Percentiles rank a stretch among this genome's conserved stretches.
These are phyloP conservation scores for Pseudopediastrum boryanum DNA, from an alignment of 139 green algal species.

Conservation along the genomic window DNA sequence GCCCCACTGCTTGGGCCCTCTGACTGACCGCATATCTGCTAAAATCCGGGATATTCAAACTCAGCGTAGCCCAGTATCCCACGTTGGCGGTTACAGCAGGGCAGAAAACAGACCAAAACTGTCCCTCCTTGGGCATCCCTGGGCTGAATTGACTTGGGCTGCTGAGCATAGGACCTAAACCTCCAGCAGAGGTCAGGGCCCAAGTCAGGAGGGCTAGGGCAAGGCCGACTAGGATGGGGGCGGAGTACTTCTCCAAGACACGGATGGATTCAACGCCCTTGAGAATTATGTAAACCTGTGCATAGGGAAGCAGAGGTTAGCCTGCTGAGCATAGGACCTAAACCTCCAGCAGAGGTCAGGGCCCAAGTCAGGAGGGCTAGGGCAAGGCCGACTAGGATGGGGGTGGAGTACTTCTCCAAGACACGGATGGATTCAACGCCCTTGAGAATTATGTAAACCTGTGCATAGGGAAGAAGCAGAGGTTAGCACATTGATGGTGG, in stretches of 20 bases:
- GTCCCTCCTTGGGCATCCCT: conserved; percentile 62
- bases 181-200: conserved; percentile 55
- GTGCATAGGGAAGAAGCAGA: no score
- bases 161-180: conserved; percentile 73
- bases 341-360: conserved; percentile 55
- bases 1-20: conserved; percentile 58
- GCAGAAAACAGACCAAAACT: conserved; percentile 74
- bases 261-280: conserved; percentile 82
- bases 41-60: conserved; percentile 88
- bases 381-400: conserved; percentile 73
- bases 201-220: conserved; percentile 70
- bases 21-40: conserved; percentile 66
- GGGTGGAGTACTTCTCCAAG: conserved; percentile 75
- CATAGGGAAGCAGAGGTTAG: no score
- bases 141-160: conserved; percentile 60
- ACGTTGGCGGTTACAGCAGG: conserved; percentile 78
- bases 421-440: conserved; percentile 81
- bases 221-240: conserved; percentile 78
- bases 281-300: conserved; percentile 70
- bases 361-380: conserved; percentile 76
- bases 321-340: conserved; percentile 73
- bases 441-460: conserved; percentile 66
- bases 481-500: no score
- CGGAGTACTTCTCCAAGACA: conserved; percentile 69
- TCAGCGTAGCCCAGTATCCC: conserved; percentile 82